Base-by-base conservation (phyloP, 495 filamentous ascomycete species). In the Neurospora sp. region DNA sequence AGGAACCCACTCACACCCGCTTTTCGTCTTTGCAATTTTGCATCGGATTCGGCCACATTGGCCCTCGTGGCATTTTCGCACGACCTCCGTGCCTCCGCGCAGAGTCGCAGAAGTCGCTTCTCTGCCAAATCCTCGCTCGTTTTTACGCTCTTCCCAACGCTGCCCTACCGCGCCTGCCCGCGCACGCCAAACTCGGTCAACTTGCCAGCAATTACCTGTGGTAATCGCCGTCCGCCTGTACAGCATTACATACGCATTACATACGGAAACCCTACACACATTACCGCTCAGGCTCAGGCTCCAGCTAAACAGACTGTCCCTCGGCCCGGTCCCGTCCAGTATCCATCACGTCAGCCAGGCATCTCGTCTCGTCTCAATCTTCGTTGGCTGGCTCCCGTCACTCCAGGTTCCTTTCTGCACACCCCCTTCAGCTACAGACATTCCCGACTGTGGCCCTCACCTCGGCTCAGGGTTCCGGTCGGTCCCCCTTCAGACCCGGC, bases 21-120 rank as follows among this genome's bases (percentile, higher is more conserved):
- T 72, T 49, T 75, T 70, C 71, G 72, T 35, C 73, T 39, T 74
- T 75, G 42, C 70, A 74, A 74, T 74, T 76, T 74, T 31, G 27
- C 27, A 31, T 1, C 1, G 27, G 2, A 71, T 72, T 71, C 70
- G 20, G 44, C n/a, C 44, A 60, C 23, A 31, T 31, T 31, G 31
- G 31, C 27, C 11, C 39, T 74, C 73, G 74, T 76, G 75, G 76
- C 31, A 77, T 78, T 80, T 73, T 79, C 72, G 74, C 77, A 73
- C 77, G 74, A 75, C 74, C 5, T 60, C 23, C 42, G 42, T 46
- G 42, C 42, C 42, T 46, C 42, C 42, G 42, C 42, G 42, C 42
- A 20, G 42, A 46, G 42, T 46, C 44, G 44, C 44, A 49, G 42
- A 60, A 60, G 49, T 27, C 49, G 49, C 49, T 60, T 27, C 49